Evolutionary conservation across 2,329 filamentous ascomycete species (phyloP), one percentile per base, ranked within the genome.

Genomic region (Scedosporium minutisporum): DNA sequence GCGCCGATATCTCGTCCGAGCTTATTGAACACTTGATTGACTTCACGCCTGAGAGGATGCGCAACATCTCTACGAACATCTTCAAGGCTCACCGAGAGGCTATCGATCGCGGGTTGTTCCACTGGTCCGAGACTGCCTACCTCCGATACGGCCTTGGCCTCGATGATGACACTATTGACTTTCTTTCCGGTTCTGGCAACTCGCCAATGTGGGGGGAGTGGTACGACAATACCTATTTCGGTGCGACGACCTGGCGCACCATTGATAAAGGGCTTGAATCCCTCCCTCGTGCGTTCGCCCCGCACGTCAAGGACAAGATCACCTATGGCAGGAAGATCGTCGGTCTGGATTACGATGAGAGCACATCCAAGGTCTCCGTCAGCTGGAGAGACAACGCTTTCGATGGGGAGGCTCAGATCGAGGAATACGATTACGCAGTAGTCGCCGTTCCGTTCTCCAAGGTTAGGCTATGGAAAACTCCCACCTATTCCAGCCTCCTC

Each of bases 381-480:
- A 76, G 82, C 23, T 88, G 83, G 80, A 80, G 82, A 63, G 65
- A 76, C 64, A 73, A 77, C 51, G 76, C 73, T 66, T 78, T 69
- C 57, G 72, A 73, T 42, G 62, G 66, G 21, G 67, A 67, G 65
- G 74, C 78, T 69, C 64, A 82, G 59, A 80, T 74, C 55, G 76
- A 80, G 27, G 77, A 79, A 2, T 87, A 84, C 68, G 87, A 90
- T 73, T 89, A 89, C 69, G 82, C 84, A 29, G 76, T 90, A n/a
- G 78, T 90, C 6, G 78, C 85, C 0, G 80, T 82, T 0, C 87
- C 87, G 0, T 89, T 90, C 72, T 81, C 82, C 57, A 82, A 85
- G 61, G 82, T 89, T 48, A 78, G 86, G 41, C 78, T 82, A 25
- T 88, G 86, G 84, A 75, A 82, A 4, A 75, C 89, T 0, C 83